phyloP scores from a whole-genome alignment of 805 yeast genomes.

The Blastobotrys americana region DNA sequence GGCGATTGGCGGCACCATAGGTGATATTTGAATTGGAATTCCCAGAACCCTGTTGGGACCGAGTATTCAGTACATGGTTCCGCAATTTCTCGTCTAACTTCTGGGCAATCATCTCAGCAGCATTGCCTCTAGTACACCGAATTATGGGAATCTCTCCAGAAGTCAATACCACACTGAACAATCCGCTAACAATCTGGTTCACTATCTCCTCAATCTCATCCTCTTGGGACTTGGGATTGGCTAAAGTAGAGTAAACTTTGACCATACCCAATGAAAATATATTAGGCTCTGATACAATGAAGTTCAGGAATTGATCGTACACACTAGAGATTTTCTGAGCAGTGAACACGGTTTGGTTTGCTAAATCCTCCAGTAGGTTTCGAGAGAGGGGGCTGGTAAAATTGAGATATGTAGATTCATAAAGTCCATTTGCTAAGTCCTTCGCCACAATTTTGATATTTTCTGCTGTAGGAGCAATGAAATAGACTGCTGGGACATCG shows the following conservation, averaged over 20 bases:
- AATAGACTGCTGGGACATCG: slow-evolving; percentile 92
- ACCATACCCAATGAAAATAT: slow-evolving; percentile 71
- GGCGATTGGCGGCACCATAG: slow-evolving; percentile 51
- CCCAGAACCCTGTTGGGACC: slow-evolving; percentile 13
- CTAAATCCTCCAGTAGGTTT: slow-evolving; percentile 78
- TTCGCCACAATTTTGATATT: slow-evolving; percentile 62
- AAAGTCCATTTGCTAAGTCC: slow-evolving; percentile 68
- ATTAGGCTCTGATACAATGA: slow-evolving; percentile 87
- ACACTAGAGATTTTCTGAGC: slow-evolving; percentile 75
- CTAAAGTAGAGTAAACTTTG: slow-evolving; percentile 59
- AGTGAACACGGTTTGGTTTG: slow-evolving; percentile 65
- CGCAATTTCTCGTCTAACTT: slow-evolving; percentile 76
- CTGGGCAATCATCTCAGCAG: slow-evolving; percentile 90
- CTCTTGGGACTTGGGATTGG: slow-evolving; percentile 66
- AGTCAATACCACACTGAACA: slow-evolving; percentile 73
- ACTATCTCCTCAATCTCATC: slow-evolving; percentile 63
- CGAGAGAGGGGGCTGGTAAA: slow-evolving; percentile 77
- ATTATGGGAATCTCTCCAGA: slow-evolving; percentile 78
- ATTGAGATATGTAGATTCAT: slow-evolving; percentile 74
- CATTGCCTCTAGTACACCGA: slow-evolving; percentile 85
- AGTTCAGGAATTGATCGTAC: slow-evolving; percentile 88
- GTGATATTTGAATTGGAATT: too few species aligned
- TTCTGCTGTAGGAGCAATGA: slow-evolving; percentile 77
- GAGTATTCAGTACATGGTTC: slow-evolving; percentile 71
- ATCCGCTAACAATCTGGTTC: slow-evolving; percentile 65